Evolutionary conservation across 179 eudicot genomes (phyloP).

Genomic region (Patellifolia procumbens): DNA sequence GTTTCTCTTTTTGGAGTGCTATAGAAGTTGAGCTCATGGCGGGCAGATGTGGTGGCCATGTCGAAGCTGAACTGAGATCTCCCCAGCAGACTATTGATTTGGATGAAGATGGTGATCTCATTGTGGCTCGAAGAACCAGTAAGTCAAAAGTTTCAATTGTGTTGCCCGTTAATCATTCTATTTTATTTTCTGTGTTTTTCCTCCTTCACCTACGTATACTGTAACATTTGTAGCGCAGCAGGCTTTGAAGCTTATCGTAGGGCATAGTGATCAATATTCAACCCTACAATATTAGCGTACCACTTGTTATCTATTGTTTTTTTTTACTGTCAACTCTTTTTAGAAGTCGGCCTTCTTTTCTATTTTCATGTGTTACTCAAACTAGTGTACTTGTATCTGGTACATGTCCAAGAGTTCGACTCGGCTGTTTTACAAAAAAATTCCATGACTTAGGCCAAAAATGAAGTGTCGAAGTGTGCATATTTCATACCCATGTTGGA

Average conservation of each 20-base stretch:
- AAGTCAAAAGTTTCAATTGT: constrained; percentile 30
- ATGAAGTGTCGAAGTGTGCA: too few relatives aligned
- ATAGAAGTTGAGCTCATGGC: constrained; percentile 23
- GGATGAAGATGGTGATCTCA: constrained; percentile 95
- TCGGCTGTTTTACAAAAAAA: too few relatives aligned
- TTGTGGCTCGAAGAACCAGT: constrained; percentile 63
- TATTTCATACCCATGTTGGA: too few relatives aligned
- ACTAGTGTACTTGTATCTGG: not conserved
- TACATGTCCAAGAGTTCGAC: too few relatives aligned
- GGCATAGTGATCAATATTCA: not conserved
- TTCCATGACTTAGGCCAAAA: too few relatives aligned
- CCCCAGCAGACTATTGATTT: constrained; percentile 30
- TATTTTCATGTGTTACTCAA: too few relatives aligned
- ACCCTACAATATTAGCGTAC: not conserved
- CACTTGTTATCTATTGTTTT: not conserved
- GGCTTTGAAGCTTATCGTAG: not conserved
- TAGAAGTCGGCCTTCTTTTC: not conserved
- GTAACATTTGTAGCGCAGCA: not conserved
- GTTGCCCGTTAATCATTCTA: not conserved
- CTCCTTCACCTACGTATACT: not conserved
- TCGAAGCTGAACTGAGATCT: constrained; percentile 28
- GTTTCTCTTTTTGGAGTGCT: constrained; percentile 4
- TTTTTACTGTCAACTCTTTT: not conserved
- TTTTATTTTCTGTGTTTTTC: not conserved
- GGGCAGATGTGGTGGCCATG: constrained; percentile 16